These are phyloP conservation scores for Cladosporium sp. DNA, from an alignment of 2,329 filamentous ascomycete genomes.

Conservation along the genomic window DNA sequence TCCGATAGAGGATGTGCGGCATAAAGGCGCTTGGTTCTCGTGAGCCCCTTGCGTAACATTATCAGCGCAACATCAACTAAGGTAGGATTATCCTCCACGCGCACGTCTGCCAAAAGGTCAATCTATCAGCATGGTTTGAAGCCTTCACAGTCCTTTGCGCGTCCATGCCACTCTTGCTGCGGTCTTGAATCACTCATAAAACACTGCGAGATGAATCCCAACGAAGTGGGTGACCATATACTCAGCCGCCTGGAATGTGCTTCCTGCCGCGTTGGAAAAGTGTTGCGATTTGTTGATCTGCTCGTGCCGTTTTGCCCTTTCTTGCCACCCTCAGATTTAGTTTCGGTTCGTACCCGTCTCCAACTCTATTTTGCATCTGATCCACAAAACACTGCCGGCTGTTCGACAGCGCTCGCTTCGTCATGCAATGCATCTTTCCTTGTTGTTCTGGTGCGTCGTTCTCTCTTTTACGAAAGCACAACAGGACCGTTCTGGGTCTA, in stretches of 20 bases:
- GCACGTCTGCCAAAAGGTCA: too few relatives aligned
- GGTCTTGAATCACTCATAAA: not conserved
- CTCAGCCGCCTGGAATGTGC: not conserved
- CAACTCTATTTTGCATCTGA: not conserved
- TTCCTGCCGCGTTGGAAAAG: not conserved
- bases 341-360: not conserved
- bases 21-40: too few relatives aligned
- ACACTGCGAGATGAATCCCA: not conserved
- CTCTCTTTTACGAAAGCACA: not conserved
- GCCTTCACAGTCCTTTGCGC: too few relatives aligned
- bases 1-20: too few relatives aligned
- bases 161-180: not conserved
- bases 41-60: too few relatives aligned
- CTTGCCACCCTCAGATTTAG: not conserved
- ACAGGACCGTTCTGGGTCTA: not conserved
- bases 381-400: not conserved
- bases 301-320: not conserved
- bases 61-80: too few relatives aligned
- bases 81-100: too few relatives aligned
- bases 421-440: not conserved
- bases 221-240: not conserved
- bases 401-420: not conserved
- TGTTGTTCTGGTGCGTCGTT: not conserved
- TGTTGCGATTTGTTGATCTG: not conserved
- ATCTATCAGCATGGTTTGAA: not conserved